Evolutionary conservation across 345 rosid species (phyloP), one percentile per base, ranked within the genome.

Genomic region (Euphorbia pulcherrima): DNA sequence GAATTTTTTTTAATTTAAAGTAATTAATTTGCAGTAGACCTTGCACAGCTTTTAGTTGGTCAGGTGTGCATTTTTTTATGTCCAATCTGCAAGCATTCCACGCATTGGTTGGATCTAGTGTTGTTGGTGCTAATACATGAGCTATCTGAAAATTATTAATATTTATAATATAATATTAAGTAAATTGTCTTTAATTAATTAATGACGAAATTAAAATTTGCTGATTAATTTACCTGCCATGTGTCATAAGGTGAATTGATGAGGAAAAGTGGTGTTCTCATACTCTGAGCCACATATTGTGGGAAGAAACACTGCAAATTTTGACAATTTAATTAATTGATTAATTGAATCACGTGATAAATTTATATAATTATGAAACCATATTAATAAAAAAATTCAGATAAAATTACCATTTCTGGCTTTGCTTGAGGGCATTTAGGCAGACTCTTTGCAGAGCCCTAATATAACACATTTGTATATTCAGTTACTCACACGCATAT

Each of bases 271-370:
- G 99, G 97, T 18, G 97, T 95, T 72, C 46, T 74, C 71, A 95
- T 86, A 58, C 83, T 81, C 14, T 72, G 77, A 16, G 80, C 84
- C 35, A 86, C 85, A 61, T 86, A 73, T 74, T 92, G 93, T 8
- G 99, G 99, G 87, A 95, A 95, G 87, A 95, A 89, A 75, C 99
- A 92, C 97, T 92, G 94, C 58, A 59, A 18, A 59, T 29, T n/a
- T 8, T 4, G 2, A 17, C 33, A 4, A 59, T 6, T n/a, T 3
- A 6, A 20, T 6, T 51, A 0, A 3, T 5, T 5, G 5, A 8
- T n/a, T 9, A 21, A 52, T 20, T 5, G 27, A 52, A 52, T 11
- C 23, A 17, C n/a, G 21, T 16, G 13, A 48, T 2, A 48, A 3
- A 10, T 48, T 48, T 16, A 16, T 48, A 16, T 16, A n/a, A 48